These are phyloP conservation scores for Cucurbita moschata DNA, from an alignment of 306 rosid genomes.

Conservation along the genomic window DNA sequence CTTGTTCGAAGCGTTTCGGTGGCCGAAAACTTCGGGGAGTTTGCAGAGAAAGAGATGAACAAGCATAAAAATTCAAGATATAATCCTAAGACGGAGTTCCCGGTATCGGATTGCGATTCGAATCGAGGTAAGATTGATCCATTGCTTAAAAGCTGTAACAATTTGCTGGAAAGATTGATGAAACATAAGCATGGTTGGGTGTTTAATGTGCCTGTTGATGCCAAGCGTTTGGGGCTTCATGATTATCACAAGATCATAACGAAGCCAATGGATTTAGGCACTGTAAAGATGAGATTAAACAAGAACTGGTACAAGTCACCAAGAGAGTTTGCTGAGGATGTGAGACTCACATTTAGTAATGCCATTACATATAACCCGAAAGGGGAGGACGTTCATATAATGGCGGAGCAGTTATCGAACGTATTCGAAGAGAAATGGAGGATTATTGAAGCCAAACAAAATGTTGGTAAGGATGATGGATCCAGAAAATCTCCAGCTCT, in stretches of 20 bases:
- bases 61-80: conserved; percentile 23
- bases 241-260: conserved; percentile 58
- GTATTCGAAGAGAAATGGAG: conserved; percentile 69
- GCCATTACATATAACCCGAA: conserved; percentile 79
- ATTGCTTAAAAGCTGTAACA: conserved; percentile 50
- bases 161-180: conserved; percentile 74
- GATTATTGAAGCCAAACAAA: conserved; percentile 37
- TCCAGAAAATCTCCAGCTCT: conserved; percentile 19
- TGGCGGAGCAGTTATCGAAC: conserved; percentile 71
- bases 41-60: conserved; percentile 42
- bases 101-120: conserved; percentile 30
- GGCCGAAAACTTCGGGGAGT: conserved; percentile 32
- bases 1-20: conserved; percentile 19
- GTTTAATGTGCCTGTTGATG: conserved; percentile 80
- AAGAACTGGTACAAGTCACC: conserved; percentile 75
- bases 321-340: conserved; percentile 73
- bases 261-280: conserved; percentile 88
- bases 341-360: conserved; percentile 76
- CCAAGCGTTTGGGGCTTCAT: conserved; percentile 55
- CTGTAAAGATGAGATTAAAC: conserved; percentile 53
- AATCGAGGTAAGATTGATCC: conserved; percentile 26
- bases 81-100: conserved; percentile 24
- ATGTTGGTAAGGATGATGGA: conserved; percentile 29
- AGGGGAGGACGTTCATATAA: conserved; percentile 77
- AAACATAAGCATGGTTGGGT: conserved; percentile 90